Evolutionary conservation across 2,329 filamentous ascomycete genomes (phyloP).

Genomic region (Coniochaeta hoffmannii): DNA sequence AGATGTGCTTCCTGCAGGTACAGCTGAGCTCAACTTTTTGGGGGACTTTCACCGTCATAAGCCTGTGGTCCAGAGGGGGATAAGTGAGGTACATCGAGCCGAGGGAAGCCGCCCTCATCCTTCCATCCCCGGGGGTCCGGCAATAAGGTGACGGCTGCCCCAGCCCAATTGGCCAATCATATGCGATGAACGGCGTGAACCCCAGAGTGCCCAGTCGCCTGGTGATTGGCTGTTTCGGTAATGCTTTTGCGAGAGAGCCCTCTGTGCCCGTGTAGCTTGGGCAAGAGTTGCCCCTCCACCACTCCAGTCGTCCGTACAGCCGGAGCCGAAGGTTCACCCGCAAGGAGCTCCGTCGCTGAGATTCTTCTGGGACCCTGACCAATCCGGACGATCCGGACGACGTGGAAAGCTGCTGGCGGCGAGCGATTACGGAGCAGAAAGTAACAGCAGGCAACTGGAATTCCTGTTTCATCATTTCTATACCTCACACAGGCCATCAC

Average conservation of each 20-base stretch:
- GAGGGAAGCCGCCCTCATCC: neutral
- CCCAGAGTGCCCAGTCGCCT: neutral
- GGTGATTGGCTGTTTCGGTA: neutral
- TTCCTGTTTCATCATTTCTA: too few species aligned
- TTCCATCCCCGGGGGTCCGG: neutral
- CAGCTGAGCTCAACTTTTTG: neutral
- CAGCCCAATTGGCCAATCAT: neutral
- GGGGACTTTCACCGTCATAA: neutral
- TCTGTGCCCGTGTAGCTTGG: neutral
- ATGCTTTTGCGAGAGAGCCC: neutral
- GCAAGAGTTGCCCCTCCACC: neutral
- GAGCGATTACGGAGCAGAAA: neutral
- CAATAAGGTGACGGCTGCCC: neutral
- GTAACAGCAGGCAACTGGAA: neutral
- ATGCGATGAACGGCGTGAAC: neutral
- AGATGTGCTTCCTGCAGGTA: neutral
- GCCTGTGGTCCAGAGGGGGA: neutral
- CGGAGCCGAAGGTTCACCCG: slow-evolving; percentile 1
- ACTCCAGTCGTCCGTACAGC: neutral
- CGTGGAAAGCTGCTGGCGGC: neutral
- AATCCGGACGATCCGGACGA: neutral
- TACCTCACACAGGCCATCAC: too few species aligned
- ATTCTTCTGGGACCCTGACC: neutral
- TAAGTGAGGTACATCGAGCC: neutral
- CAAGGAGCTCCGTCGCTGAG: neutral